Conservation (phyloP, 768 basidiomycete genomes). For the Suillus clintonianus region DNA sequence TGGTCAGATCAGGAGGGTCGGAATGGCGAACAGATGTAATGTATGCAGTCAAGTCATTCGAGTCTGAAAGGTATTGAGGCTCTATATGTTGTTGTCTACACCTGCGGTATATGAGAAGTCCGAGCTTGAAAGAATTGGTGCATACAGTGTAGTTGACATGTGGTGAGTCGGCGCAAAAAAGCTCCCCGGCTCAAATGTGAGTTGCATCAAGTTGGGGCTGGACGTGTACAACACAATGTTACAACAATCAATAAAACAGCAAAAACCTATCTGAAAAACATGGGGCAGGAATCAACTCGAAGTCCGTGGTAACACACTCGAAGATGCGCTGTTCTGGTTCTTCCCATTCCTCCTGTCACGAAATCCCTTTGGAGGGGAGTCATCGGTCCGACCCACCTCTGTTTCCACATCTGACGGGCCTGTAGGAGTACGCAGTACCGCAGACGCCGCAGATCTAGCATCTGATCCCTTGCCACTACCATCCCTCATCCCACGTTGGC, state of each 20-base stretch:
- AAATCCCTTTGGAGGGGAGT: constrained; percentile 27
- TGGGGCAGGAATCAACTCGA: neutral
- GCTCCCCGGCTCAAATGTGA: neutral
- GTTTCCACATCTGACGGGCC: constrained; percentile 25
- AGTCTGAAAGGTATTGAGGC: neutral
- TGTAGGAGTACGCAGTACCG: constrained; percentile 33
- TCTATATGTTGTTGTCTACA: neutral
- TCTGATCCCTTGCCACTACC: constrained; percentile 1
- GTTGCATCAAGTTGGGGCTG: neutral
- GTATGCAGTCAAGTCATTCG: neutral
- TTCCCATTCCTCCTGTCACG: constrained; percentile 22
- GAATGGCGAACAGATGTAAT: neutral
- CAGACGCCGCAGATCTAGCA: constrained; percentile 1
- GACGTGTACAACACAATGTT: neutral
- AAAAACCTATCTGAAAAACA: neutral
- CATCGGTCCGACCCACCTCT: constrained; percentile 5
- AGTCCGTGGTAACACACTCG: neutral
- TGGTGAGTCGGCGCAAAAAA: neutral
- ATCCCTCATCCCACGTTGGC: neutral
- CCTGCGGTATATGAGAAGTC: neutral
- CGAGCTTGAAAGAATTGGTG: neutral
- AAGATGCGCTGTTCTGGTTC: constrained; percentile 6
- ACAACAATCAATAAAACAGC: neutral
- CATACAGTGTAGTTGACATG: neutral
- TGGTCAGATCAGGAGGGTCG: too few relatives aligned